Conservation (phyloP, 1,139 yeast species). For the Yamadazyma mexicana region DNA sequence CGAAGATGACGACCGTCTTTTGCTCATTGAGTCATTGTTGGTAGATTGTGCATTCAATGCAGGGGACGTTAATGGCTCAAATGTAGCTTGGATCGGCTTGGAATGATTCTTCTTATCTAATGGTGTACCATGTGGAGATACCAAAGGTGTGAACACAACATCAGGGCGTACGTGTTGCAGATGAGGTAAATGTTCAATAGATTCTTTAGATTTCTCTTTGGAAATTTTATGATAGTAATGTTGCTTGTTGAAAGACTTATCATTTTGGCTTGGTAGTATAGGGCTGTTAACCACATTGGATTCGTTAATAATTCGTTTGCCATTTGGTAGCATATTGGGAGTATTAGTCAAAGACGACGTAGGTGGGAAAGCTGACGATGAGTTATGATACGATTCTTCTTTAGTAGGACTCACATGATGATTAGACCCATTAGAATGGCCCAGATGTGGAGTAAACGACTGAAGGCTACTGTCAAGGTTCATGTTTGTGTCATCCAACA, state of each 20-base stretch:
- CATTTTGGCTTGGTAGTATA: conserved; percentile 46
- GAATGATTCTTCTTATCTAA: conserved; percentile 34
- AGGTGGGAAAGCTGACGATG: conserved; percentile 41
- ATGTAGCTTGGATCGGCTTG: conserved; percentile 33
- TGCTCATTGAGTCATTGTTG: conserved; percentile 15
- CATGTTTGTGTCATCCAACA: conserved; percentile 2
- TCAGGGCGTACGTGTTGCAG: conserved; percentile 43
- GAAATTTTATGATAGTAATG: conserved; percentile 37
- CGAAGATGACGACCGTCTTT: conserved; percentile 39
- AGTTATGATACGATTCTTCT: conserved; percentile 4
- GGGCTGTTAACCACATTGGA: conserved; percentile 33
- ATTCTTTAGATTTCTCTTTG: conserved; percentile 18
- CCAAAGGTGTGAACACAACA: conserved; percentile 67
- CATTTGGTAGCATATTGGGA: conserved; percentile 13
- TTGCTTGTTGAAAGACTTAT: conserved; percentile 43
- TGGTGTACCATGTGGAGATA: conserved; percentile 76
- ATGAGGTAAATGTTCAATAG: conserved; percentile 17
- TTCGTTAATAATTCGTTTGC: conserved; percentile 8
- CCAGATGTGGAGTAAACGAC: conserved; percentile 20
- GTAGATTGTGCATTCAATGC: conserved; percentile 53
- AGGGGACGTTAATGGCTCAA: conserved; percentile 63
- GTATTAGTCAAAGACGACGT: conserved; percentile 11
- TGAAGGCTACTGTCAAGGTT: not conserved
- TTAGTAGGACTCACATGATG: not conserved
- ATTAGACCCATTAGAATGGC: conserved; percentile 29